Base-by-base conservation (phyloP, 306 rosid genomes). In the Begonia loranthoides region DNA sequence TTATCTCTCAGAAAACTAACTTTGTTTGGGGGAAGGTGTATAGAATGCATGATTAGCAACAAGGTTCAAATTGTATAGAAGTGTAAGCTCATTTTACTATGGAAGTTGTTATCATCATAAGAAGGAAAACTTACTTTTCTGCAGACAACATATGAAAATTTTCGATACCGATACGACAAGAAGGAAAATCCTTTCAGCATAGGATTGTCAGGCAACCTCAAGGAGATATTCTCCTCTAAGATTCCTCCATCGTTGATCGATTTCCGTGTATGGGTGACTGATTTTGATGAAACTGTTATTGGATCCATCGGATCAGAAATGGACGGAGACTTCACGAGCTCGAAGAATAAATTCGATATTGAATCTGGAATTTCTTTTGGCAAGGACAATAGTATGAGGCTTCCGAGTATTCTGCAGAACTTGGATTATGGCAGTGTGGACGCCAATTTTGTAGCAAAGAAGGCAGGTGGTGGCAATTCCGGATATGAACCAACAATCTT, bases 91-190 rank as follows among this genome's bases (percentile, higher is more conserved):
- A 19, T 2, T 19, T 19, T 19, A 19, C 2, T 19, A 19, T 2
- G 22, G 22, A 19, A 19, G 9, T 28, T 28, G 9, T 28, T 4
- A 28, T 28, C 36, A 28, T 28, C 36, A 28, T 28, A 28, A 4
- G 9, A 28, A 28, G 36, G 36, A 28, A 28, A 4, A 28, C 9
- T 28, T 74, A 12, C 6, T 58, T 63, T 70, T 64, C 33, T 13
- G 45, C 63, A 90, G 94, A 90, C 97, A 22, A 90, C 95, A 14
- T 85, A 90, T 36, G 97, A 90, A 74, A 90, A 85, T 55, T 90
- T 90, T 49, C 82, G 94, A 19, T 90, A 82, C 52, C 97, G 90
- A 17, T 90, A 90, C 1, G 95, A 90, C 60, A 82, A 76, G 87
- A 85, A 85, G 55, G 80, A 76, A 57, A 90, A 85, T 41, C 97